Base-by-base conservation (phyloP, 192 early-diverging fungal species). In the Umbelopsis isabellina region DNA sequence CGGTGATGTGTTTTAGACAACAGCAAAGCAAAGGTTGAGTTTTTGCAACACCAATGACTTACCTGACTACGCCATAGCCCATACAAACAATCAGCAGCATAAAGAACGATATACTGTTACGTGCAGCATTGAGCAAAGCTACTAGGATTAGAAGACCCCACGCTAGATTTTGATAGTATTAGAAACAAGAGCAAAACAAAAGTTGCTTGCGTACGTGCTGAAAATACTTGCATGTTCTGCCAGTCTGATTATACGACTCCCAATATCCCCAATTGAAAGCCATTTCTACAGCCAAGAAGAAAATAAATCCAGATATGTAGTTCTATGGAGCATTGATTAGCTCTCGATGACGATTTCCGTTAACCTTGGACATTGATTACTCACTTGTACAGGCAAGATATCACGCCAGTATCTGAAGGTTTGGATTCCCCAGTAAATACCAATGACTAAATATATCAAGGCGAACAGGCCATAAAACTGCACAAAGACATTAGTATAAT, bases 11-110 rank as follows among this genome's bases (percentile, higher is more conserved):
- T 1, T 41, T 41, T 41, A 41, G 47, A 70, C 16, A 45, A 27
- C 20, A 15, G 68, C 2, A 80, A n/a, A 45, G 21, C 23, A 30
- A 21, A 35, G 47, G 22, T 33, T 21, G 30, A 5, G n/a, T 22
- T 21, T 2, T 55, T 55, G 13, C 27, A 35, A 22, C 4, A 46
- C 1, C 18, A 23, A 13, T 41, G 37, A 46, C 80, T 74, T 84
- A 92, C 91, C 90, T 91, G 22, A 99, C 95, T 21, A 99, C 96
- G 49, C 97, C 95, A 78, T 96, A 99, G 25, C 97, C 97, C 72
- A 99, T 89, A 6, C 92, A 89, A 9, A 97, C 95, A 51, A 99
- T 93, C 49, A 99, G 83, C 1, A 99, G 85, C 91, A 99, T 95
- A 71, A 98, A 98, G 74, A 99, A 93, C 2, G 97, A 97, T 48